A percentile compares a stretch with the other conserved stretches of the same genome.
phyloP scores from a whole-genome alignment of 2,329 filamentous ascomycete species.

The Rutstroemia sydowiana region DNA sequence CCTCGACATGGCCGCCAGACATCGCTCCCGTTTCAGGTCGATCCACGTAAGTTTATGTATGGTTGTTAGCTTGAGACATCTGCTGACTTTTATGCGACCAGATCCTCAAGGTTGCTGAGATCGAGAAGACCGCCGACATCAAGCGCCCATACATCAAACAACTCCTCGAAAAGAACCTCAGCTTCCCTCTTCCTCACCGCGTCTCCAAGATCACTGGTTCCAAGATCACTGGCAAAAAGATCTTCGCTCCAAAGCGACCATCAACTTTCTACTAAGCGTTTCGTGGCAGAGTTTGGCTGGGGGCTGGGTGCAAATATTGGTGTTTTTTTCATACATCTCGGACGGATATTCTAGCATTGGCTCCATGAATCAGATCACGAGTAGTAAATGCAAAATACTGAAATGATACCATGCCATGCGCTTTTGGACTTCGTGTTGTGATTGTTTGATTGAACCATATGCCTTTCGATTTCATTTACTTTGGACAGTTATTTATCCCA shows the following conservation, averaged over 20 bases:
- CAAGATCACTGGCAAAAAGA: constrained; percentile 74
- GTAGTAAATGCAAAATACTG: constrained; percentile 25
- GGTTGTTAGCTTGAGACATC: background rate
- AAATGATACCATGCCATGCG: no score
- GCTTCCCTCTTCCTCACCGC: constrained; percentile 98
- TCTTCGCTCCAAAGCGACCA: constrained; percentile 89
- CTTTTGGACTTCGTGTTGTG: no score
- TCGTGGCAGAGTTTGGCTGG: constrained; percentile 17
- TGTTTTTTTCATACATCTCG: constrained; percentile 30
- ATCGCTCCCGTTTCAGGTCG: constrained; percentile 95
- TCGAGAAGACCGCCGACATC: constrained; percentile 90
- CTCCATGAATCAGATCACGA: constrained; percentile 27
- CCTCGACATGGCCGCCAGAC: constrained; percentile 99
- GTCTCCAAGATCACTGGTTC: no score
- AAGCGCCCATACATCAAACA: constrained; percentile 99
- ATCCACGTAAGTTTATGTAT: constrained; percentile 73
- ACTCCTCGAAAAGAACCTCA: constrained; percentile 88
- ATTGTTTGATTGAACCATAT: no score
- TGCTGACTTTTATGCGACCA: constrained; percentile 33
- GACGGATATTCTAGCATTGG: constrained; percentile 31
- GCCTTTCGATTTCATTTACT: no score
- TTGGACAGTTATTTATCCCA: no score
- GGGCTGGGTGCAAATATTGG: constrained; percentile 22
- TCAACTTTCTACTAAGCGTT: constrained; percentile 79
- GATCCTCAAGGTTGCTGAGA: constrained; percentile 97